phyloP scores from a whole-genome alignment of 1,139 yeast genomes.

The Saccharomyces hybrid region DNA sequence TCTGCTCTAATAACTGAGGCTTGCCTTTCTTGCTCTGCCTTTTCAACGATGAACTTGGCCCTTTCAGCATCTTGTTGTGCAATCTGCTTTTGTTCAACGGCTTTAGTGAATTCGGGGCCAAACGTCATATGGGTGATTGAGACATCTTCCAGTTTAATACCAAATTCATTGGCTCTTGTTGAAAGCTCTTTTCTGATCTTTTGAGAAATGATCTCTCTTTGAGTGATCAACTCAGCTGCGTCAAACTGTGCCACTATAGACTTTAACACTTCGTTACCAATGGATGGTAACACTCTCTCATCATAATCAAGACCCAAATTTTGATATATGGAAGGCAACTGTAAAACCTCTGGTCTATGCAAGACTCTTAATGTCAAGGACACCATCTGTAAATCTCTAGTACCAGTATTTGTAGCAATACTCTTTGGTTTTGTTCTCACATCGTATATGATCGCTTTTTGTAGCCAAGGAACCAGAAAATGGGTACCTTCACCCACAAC shows the following conservation, averaged over 20 bases:
- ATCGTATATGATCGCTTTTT: constrained; percentile 80
- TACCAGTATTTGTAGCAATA: constrained; percentile 91
- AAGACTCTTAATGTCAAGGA: constrained; percentile 86
- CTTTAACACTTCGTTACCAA: constrained; percentile 92
- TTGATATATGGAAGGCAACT: constrained; percentile 81
- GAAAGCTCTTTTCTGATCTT: constrained; percentile 83
- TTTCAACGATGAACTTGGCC: constrained; percentile 87
- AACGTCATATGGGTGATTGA: constrained; percentile 97
- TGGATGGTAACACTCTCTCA: constrained; percentile 93
- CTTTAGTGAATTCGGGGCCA: constrained; percentile 94
- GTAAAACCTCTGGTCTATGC: constrained; percentile 84
- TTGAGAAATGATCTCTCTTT: constrained; percentile 89
- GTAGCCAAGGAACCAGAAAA: constrained; percentile 92
- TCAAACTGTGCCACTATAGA: constrained; percentile 96
- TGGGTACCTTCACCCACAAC: constrained; percentile 97
- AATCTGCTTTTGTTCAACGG: constrained; percentile 97
- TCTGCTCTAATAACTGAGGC: constrained; percentile 95
- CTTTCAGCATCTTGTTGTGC: constrained; percentile 99
- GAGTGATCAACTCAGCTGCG: constrained; percentile 95
- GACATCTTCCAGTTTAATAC: constrained; percentile 90
- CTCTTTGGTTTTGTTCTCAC: constrained; percentile 90
- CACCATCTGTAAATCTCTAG: constrained; percentile 94
- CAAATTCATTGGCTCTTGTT: constrained; percentile 78
- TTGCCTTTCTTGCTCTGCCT: constrained; percentile 95
- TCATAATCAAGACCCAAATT: constrained; percentile 90